Evolutionary conservation across 78 protist species (phyloP).

Genomic region (Planoprotostelium fungivorum): DNA sequence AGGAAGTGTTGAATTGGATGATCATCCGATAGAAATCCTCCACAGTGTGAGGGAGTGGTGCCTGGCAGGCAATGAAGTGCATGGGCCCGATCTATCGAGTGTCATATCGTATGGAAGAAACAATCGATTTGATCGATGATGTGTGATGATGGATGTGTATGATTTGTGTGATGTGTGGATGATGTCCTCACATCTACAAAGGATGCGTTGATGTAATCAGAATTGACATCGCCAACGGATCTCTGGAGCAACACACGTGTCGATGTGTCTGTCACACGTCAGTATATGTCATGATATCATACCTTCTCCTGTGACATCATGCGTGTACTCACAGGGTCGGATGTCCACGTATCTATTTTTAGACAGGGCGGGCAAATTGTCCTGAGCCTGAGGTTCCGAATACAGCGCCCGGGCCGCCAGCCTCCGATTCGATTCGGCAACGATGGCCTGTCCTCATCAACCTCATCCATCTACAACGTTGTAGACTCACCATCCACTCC

Average conservation of each 20-base stretch:
- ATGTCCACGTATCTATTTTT: neutral
- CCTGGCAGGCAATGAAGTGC: slow-evolving; percentile 51
- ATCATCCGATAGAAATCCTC: slow-evolving; percentile 65
- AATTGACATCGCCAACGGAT: neutral
- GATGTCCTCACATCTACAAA: neutral
- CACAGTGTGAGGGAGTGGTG: slow-evolving; percentile 38
- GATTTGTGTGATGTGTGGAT: too few relatives aligned
- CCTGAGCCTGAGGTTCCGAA: neutral
- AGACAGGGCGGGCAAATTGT: neutral
- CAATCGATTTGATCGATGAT: neutral
- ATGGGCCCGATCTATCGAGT: neutral
- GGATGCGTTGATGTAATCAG: neutral
- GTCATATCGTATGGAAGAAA: neutral
- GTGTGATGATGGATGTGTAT: neutral
- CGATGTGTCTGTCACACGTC: neutral
- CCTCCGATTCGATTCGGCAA: neutral
- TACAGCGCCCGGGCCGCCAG: neutral
- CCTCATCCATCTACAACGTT: neutral
- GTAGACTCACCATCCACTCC: neutral
- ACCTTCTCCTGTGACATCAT: neutral
- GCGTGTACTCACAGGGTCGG: neutral
- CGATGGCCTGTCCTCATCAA: neutral
- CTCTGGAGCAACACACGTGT: neutral
- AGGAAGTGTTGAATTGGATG: neutral
- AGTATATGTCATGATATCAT: neutral